Conservation (phyloP, 306 rosid species). For the Trichosanthes cucumerina region DNA sequence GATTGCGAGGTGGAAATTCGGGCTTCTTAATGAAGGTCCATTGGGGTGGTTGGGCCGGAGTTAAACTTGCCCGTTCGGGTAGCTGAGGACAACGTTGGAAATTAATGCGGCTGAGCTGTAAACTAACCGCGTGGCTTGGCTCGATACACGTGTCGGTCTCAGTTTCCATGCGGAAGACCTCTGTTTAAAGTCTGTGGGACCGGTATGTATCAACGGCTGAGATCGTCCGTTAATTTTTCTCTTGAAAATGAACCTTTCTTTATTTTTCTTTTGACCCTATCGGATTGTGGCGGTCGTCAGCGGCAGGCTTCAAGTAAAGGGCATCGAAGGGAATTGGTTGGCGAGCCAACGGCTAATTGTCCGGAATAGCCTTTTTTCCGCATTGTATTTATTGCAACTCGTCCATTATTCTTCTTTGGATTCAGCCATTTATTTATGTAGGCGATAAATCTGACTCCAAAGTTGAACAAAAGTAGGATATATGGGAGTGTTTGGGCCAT, state of each 20-base stretch:
- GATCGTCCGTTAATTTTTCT: background rate
- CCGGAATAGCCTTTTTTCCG: background rate
- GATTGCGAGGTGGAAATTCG: background rate
- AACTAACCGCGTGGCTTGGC: background rate
- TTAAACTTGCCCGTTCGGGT: background rate
- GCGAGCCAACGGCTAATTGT: background rate
- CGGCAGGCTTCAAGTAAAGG: background rate
- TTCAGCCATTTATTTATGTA: background rate
- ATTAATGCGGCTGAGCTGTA: constrained; percentile 12
- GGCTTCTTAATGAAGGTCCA: background rate
- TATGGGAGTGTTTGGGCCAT: no score
- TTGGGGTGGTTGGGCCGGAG: constrained; percentile 15
- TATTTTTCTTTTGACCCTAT: background rate
- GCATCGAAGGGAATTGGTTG: background rate
- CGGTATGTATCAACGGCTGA: background rate
- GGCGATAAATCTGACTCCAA: background rate
- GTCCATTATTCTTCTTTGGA: background rate
- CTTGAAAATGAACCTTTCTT: no score
- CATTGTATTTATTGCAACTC: background rate
- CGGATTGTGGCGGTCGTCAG: background rate
- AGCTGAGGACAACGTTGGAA: background rate
- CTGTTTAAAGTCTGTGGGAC: no score
- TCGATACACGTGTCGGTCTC: background rate
- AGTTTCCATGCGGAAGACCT: background rate
- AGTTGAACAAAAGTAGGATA: no score